A percentile compares a stretch with the other conserved stretches of the same genome.
These are phyloP conservation scores for Calonectria crousiana DNA, from an alignment of 2,329 filamentous ascomycete genomes.

Conservation along the genomic window DNA sequence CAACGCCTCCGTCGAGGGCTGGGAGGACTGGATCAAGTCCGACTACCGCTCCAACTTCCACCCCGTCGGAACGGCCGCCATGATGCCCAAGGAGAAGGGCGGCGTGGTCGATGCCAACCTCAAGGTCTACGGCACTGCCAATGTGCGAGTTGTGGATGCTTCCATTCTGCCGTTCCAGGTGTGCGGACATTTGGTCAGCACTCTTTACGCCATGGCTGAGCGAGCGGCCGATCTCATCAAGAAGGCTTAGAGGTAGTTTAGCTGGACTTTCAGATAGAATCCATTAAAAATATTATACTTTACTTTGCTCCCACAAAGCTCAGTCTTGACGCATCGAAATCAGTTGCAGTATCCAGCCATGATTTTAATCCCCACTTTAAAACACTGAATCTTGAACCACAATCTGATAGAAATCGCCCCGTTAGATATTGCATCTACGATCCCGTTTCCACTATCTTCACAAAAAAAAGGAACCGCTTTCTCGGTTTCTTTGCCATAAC, in stretches of 20 bases:
- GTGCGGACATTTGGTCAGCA: background rate
- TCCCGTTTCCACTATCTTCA: background rate
- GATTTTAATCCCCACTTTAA: background rate
- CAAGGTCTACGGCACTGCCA: background rate
- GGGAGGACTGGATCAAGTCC: background rate
- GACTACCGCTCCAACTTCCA: conserved; percentile 44
- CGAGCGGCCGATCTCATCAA: background rate
- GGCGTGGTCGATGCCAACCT: background rate
- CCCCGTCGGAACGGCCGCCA: conserved; percentile 61
- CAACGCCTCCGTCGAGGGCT: background rate
- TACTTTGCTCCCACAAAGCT: background rate
- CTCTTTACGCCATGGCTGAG: background rate
- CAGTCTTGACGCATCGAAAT: background rate
- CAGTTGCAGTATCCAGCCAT: background rate
- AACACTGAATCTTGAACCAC: background rate
- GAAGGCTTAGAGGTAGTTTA: background rate
- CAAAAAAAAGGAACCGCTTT: background rate
- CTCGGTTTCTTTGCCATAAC: background rate
- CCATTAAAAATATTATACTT: background rate
- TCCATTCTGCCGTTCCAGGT: conserved; percentile 2
- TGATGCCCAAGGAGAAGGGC: conserved; percentile 62
- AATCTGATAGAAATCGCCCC: background rate
- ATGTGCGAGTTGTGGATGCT: conserved; percentile 53
- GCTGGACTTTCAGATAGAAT: background rate
- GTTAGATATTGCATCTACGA: background rate